phyloP scores from a whole-genome alignment of 2,329 filamentous ascomycete genomes.

The Aspergillus japonicus region DNA sequence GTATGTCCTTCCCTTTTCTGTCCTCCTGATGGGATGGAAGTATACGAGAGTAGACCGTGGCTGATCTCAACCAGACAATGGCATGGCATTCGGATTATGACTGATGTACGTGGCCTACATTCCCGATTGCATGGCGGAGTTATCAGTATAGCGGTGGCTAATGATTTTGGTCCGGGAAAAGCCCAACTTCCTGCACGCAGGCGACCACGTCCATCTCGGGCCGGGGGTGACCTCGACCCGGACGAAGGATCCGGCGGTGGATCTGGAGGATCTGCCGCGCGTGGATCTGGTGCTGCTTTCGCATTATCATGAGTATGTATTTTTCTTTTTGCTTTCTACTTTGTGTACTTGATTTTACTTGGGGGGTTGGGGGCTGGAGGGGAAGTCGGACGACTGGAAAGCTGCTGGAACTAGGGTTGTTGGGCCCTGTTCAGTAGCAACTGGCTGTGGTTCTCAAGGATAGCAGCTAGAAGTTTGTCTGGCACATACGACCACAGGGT shows the following conservation, averaged over 20 bases:
- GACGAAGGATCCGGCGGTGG: conserved; percentile 59
- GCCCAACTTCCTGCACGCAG: conserved; percentile 65
- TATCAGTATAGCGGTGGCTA: too few species aligned
- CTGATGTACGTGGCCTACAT: conserved; percentile 28
- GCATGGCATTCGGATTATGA: conserved; percentile 42
- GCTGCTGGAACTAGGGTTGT: too few species aligned
- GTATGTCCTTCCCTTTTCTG: conserved; percentile 11
- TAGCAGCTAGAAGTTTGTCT: not conserved
- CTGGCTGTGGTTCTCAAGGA: not conserved
- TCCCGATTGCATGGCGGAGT: too few species aligned
- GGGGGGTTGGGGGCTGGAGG: not conserved
- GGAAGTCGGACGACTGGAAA: too few species aligned
- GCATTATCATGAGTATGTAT: conserved; percentile 58
- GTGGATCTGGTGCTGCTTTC: conserved; percentile 62
- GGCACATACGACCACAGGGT: not conserved
- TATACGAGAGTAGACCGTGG: not conserved
- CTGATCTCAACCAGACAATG: conserved; percentile 32
- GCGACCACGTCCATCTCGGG: conserved; percentile 66
- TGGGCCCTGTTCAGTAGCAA: not conserved
- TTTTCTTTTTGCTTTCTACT: not conserved
- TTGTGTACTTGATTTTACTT: not conserved
- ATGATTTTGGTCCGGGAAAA: conserved; percentile 19
- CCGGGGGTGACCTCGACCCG: conserved; percentile 59
- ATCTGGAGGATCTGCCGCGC: conserved; percentile 58
- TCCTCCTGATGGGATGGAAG: not conserved